Evolutionary conservation across 2,329 filamentous ascomycete genomes (phyloP).

Genomic region (Diaporthe vexans): DNA sequence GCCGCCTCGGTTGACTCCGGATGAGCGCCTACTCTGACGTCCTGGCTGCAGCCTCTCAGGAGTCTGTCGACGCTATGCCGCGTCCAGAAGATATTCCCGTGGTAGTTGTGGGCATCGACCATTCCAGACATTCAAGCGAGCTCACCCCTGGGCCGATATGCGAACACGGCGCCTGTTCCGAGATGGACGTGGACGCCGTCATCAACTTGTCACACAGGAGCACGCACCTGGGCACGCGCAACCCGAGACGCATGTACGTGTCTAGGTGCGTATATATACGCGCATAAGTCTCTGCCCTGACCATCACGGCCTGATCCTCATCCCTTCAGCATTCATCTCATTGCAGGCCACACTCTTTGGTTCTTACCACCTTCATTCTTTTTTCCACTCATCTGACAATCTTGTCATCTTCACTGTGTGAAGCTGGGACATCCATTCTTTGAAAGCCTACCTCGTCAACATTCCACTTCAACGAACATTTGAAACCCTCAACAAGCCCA

Average conservation of each 20-base stretch:
- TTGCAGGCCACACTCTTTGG: slow-evolving; percentile 36
- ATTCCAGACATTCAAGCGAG: slow-evolving; percentile 22
- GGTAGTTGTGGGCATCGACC: slow-evolving; percentile 12
- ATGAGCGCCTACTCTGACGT: slow-evolving; percentile 34
- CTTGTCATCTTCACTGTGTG: slow-evolving; percentile 43
- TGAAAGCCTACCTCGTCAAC: slow-evolving; percentile 17
- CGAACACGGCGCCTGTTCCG: slow-evolving; percentile 1
- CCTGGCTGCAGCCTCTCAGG: slow-evolving; percentile 14
- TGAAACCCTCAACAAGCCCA: not conserved
- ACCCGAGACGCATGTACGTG: not conserved
- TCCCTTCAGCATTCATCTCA: slow-evolving; percentile 35
- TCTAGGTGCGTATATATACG: not conserved
- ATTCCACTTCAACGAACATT: slow-evolving; percentile 21
- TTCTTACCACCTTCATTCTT: slow-evolving; percentile 36
- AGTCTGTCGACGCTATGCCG: slow-evolving; percentile 22
- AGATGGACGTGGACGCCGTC: slow-evolving; percentile 1
- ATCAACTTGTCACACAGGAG: not conserved
- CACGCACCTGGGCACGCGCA: not conserved
- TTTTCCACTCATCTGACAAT: slow-evolving; percentile 20
- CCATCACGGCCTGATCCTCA: not conserved
- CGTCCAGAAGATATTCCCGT: slow-evolving; percentile 16
- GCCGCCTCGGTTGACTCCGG: slow-evolving; percentile 29
- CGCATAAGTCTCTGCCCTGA: not conserved
- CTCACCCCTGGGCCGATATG: slow-evolving; percentile 3
- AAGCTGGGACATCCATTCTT: slow-evolving; percentile 42